These are phyloP conservation scores for Saccharomycopsis phalli DNA, from an alignment of 1,139 yeast genomes.

Conservation along the genomic window DNA sequence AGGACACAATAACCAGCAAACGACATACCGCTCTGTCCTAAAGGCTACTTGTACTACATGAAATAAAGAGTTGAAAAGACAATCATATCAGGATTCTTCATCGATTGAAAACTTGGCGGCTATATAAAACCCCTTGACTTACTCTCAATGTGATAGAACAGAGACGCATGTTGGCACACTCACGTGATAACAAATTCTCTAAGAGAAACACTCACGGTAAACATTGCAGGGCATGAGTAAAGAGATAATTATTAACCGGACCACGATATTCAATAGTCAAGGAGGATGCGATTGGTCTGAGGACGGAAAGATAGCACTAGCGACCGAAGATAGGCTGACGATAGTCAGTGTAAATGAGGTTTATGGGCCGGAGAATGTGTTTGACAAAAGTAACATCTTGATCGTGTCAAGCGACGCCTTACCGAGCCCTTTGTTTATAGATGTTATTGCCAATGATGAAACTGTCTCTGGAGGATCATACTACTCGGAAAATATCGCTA, in stretches of 20 bases:
- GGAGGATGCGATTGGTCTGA: constrained; percentile 1
- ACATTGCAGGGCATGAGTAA: background rate
- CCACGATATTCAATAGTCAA: too few species aligned
- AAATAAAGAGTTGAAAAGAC: too few species aligned
- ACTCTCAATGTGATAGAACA: background rate
- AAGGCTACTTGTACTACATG: too few species aligned
- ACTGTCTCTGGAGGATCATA: constrained; percentile 1
- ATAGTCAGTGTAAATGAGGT: background rate
- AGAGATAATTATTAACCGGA: background rate
- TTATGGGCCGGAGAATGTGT: background rate
- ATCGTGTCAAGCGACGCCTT: background rate
- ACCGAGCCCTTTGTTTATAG: background rate
- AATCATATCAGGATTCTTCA: too few species aligned
- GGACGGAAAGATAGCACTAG: constrained; percentile 5
- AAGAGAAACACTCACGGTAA: background rate
- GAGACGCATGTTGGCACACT: background rate
- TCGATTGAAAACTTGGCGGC: too few species aligned
- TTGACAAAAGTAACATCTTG: background rate
- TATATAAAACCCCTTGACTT: background rate
- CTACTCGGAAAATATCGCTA: background rate
- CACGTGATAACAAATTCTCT: background rate
- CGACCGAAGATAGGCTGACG: constrained; percentile 2
- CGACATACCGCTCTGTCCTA: too few species aligned
- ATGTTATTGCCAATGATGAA: background rate
- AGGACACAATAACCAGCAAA: too few species aligned